Evolutionary conservation across 106 monocot genomes (phyloP), one percentile per base, ranked within the genome.

Genomic region (Apostasia ramifera): DNA sequence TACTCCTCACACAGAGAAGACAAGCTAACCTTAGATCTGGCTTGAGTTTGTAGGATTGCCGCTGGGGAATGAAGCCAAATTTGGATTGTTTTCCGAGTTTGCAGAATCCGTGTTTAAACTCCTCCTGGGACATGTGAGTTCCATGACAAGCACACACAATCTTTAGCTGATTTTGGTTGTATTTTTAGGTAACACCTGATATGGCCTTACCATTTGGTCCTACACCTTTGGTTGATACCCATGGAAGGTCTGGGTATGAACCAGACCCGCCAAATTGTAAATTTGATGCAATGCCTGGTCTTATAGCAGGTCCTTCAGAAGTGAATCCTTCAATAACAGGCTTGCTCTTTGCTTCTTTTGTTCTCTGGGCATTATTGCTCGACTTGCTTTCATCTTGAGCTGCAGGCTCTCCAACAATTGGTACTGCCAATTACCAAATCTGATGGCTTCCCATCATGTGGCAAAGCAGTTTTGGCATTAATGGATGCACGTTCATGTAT

Each of bases 71-170:
- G 76, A 55, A 38, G 75, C 58, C 39, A 70, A 1, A 8, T 40
- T 74, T 14, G 76, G 14, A 49, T 69, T 76, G 11, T 69, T 84
- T 62, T 83, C 77, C 45, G 68, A 63, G 37, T 64, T 42, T 1
- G 44, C 12, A 10, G 46, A 74, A 61, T 83, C 88, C 2, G 59
- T 75, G 88, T 41, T 85, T 56, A 63, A 97, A 97, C 70, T 97
- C 92, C 70, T 92, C 92, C 0, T 82, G 92, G 14, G 83, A 77
- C 92, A 92, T 77, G 81, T 97, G 97, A 43, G 74, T 50, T 12
- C 92, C 97, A 74, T 97, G 97, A 72, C 97, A 97, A 40, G 97
- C 97, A 68, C 97, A 97, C 1, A 97, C 92, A 10, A 97, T 92
- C 68, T 82, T 92, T 53, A 97, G 58, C 65, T 92, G 86, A 13